Percentiles rank a stretch among this genome's conserved stretches.
Conservation (phyloP, 352 stramenopile species). For the Phytophthora macrochlamydospora region DNA sequence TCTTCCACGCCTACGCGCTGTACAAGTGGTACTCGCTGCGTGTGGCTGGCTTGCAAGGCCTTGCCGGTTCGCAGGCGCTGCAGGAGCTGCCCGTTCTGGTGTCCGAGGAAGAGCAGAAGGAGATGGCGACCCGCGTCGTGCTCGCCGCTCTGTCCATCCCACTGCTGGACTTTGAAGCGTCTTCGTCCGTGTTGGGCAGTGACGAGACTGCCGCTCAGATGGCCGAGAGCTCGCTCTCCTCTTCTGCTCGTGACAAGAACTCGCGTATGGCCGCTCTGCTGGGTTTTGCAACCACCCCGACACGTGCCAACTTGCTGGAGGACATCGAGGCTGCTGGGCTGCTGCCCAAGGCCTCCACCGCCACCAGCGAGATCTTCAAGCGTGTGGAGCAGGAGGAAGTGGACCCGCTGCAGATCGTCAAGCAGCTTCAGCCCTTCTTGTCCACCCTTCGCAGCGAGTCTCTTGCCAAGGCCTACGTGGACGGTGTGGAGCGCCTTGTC, state of each 20-base stretch:
- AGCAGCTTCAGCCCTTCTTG: conserved; percentile 69
- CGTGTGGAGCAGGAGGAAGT: conserved; percentile 74
- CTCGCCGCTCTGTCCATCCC: conserved; percentile 95
- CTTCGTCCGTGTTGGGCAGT: conserved; percentile 59
- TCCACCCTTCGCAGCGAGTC: conserved; percentile 45
- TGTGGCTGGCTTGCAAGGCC: conserved; percentile 84
- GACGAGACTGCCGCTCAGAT: conserved; percentile 54
- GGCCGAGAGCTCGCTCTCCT: conserved; percentile 39
- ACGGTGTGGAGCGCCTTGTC: conserved; percentile 68
- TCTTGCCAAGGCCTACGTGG: conserved; percentile 58
- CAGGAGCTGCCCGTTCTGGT: conserved; percentile 57
- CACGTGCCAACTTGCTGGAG: conserved; percentile 90
- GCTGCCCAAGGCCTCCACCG: conserved; percentile 56
- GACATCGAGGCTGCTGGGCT: conserved; percentile 87
- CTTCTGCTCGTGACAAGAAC: conserved; percentile 91
- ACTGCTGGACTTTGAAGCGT: conserved; percentile 67
- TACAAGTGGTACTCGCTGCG: conserved; percentile 96
- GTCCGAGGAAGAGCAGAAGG: conserved; percentile 72
- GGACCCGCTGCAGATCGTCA: conserved; percentile 79
- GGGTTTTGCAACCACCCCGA: conserved; percentile 87
- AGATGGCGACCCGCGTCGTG: conserved; percentile 91
- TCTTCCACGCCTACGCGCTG: conserved; percentile 97
- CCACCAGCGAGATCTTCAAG: conserved; percentile 70
- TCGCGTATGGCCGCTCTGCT: conserved; percentile 94
- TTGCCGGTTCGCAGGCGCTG: conserved; percentile 47